phyloP scores from a whole-genome alignment of 2,329 filamentous ascomycete species.

The Colletotrichum noveboracense region DNA sequence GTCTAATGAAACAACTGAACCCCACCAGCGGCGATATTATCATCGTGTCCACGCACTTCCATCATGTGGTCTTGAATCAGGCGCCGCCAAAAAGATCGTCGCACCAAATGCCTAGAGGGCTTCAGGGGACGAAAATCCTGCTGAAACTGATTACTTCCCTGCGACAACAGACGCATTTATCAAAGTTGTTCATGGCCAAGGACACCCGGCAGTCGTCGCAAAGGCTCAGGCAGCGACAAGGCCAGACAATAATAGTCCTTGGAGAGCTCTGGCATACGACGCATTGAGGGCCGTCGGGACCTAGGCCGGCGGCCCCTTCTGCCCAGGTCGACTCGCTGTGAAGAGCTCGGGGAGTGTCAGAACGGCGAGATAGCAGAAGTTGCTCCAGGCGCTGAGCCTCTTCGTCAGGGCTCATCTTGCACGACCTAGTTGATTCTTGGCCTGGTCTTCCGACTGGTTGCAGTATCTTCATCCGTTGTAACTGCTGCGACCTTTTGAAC shows the following conservation, averaged over 20 bases:
- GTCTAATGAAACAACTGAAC: not conserved
- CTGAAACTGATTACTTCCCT: constrained; percentile 89
- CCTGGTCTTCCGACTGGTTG: constrained; percentile 46
- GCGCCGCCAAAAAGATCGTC: not conserved
- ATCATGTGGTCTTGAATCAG: not conserved
- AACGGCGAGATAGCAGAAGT: constrained; percentile 59
- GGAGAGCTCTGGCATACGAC: constrained; percentile 91
- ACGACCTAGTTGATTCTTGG: constrained; percentile 31
- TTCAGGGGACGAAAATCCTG: constrained; percentile 80
- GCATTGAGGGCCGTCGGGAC: constrained; percentile 77
- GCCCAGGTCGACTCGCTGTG: constrained; percentile 59
- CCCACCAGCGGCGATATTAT: not conserved
- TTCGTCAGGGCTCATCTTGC: constrained; percentile 59
- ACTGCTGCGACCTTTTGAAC: constrained; percentile 71
- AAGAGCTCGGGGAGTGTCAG: constrained; percentile 1
- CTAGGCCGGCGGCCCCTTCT: constrained; percentile 74
- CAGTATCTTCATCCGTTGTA: constrained; percentile 73
- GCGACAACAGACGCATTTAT: constrained; percentile 93
- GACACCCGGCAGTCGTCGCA: constrained; percentile 96
- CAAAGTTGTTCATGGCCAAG: constrained; percentile 95
- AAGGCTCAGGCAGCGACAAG: constrained; percentile 90
- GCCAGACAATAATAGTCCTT: constrained; percentile 92
- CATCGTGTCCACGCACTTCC: not conserved
- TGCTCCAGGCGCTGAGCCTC: constrained; percentile 67
- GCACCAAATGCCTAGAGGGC: not conserved